phyloP scores from a whole-genome alignment of 129 eudicot genomes.

The Silybum marianum region DNA sequence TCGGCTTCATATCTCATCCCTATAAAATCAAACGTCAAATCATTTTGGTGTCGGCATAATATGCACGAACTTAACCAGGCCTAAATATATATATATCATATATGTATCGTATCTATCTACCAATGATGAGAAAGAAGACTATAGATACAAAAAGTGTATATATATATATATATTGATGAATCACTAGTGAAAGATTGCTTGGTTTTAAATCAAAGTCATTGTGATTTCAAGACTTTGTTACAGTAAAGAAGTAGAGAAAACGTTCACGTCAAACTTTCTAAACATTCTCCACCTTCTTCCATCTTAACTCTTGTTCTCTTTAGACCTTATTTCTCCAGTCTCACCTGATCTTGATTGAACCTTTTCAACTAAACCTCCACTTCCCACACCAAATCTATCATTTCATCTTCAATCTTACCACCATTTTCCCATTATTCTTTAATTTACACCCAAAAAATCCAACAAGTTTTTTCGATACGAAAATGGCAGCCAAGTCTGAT shows the following conservation, averaged over 20 bases:
- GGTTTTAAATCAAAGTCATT: constrained; percentile 56
- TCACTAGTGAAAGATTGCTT: constrained; percentile 38
- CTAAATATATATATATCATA: too few relatives aligned
- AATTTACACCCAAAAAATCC: background rate
- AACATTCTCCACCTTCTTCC: constrained; percentile 20
- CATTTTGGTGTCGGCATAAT: too few relatives aligned
- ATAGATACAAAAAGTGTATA: constrained; percentile 7
- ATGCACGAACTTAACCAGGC: background rate
- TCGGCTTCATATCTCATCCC: too few relatives aligned
- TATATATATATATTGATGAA: background rate
- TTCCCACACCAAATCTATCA: constrained; percentile 26
- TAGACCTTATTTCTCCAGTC: constrained; percentile 21
- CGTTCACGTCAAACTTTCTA: constrained; percentile 51
- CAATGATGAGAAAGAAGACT: background rate
- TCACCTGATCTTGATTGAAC: constrained; percentile 33
- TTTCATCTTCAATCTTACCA: constrained; percentile 4
- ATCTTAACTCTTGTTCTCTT: constrained; percentile 14
- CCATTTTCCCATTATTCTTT: constrained; percentile 14
- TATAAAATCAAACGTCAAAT: too few relatives aligned
- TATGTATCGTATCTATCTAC: background rate
- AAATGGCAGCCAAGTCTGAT: constrained; percentile 71
- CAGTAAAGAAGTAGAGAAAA: constrained; percentile 33
- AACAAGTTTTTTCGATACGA: background rate
- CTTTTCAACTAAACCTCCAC: constrained; percentile 22
- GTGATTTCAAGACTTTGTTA: constrained; percentile 24